A percentile compares a stretch with the other conserved stretches of the same genome.
Conservation (phyloP, 1,139 yeast species). For the Pichia kudriavzevii region DNA sequence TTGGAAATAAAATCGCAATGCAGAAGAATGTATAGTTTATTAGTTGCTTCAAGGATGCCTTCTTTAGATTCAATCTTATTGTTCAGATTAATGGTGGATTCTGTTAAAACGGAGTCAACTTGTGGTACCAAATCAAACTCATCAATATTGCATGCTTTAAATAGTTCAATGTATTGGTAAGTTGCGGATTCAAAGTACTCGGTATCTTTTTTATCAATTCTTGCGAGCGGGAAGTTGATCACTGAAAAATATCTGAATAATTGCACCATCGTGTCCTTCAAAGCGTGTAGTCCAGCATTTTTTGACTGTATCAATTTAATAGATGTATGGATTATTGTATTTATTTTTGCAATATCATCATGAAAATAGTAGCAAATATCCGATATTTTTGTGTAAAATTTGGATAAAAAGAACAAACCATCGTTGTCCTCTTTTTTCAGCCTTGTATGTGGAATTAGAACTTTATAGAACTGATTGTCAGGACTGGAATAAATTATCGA, state of each 20-base stretch:
- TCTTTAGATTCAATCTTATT: slow-evolving; percentile 2
- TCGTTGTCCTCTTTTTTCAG: slow-evolving; percentile 1
- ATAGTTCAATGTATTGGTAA: slow-evolving; percentile 16
- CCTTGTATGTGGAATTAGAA: slow-evolving; percentile 12
- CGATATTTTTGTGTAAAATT: slow-evolving; percentile 11
- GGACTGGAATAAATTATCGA: slow-evolving; percentile 20
- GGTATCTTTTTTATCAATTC: slow-evolving; percentile 2
- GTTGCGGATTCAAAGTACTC: slow-evolving; percentile 18
- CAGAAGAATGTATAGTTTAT: slow-evolving; percentile 8
- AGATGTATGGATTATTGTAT: slow-evolving; percentile 5
- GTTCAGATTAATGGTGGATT: slow-evolving; percentile 17
- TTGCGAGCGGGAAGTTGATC: slow-evolving; percentile 12
- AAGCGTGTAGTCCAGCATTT: background rate
- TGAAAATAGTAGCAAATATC: slow-evolving; percentile 11
- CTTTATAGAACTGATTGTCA: slow-evolving; percentile 14
- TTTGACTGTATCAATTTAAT: slow-evolving; percentile 2
- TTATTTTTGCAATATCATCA: slow-evolving; percentile 14
- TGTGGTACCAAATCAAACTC: slow-evolving; percentile 18
- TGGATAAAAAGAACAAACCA: slow-evolving; percentile 7
- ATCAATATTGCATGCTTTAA: slow-evolving; percentile 17
- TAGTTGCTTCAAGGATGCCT: slow-evolving; percentile 6
- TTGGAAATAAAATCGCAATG: background rate
- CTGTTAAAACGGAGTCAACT: slow-evolving; percentile 19
- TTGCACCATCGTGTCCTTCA: slow-evolving; percentile 4
- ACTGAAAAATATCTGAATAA: slow-evolving; percentile 7